Evolutionary conservation across 345 rosid genomes (phyloP), one percentile per base, ranked within the genome.

Genomic region (Dovyalis caffra): DNA sequence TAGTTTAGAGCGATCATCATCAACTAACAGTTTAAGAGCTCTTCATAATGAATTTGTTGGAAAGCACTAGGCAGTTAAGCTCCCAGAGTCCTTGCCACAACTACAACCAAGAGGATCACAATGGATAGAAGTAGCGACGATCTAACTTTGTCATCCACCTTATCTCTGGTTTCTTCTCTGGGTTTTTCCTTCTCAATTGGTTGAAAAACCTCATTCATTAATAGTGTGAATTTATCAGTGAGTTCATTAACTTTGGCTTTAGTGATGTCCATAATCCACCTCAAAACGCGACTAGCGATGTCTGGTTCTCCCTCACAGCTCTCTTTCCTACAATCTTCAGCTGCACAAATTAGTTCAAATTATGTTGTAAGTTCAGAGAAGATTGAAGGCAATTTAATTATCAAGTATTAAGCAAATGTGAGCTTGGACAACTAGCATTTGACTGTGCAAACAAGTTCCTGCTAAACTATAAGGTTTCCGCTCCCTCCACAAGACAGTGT

Each of bases 71-170:
- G 49, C 18, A 4, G 25, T 64, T 38, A 67, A 26, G 60, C 32
- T 21, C 12, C 1, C 33, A 8, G 68, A 68, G 29, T 1, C 49
- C 78, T 75, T 33, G 86, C 80, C 74, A 85, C 66, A 20, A 88
- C 77, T 12, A 86, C 87, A 26, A 88, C 70, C 71, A 86, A 60
- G 69, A 88, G 76, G 38, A 85, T 83, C 26, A 82, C 78, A 37
- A 88, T 65, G 0, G 91, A 80, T 28, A 86, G 86, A 57, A 88
- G 53, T 61, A 86, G 63, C 0, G 91, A 86, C 1, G 88, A 88
- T 35, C 67, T 40, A 33, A 83, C 68, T 66, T 66, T 79, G 8
- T 86, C 87, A 0, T 84, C 79, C 28, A 79, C 6, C 4, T 73
- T 40, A 4, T 73, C 85, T 3, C n/a, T 23, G 26, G 66, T 63